Conservation (phyloP, 2,329 filamentous ascomycete species). For the Diplodia scrobiculata region DNA sequence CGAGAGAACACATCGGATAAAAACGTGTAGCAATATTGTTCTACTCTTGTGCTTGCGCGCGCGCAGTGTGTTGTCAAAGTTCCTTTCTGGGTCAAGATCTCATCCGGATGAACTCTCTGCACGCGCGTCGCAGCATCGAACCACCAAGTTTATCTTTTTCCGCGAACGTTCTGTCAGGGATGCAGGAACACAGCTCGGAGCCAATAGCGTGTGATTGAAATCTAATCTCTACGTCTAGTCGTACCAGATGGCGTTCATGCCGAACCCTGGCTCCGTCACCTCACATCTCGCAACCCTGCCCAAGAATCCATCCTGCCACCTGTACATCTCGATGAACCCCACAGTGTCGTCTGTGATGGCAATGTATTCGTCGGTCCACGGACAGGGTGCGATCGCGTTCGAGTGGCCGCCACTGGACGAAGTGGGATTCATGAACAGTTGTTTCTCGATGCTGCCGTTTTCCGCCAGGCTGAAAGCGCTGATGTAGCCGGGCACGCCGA, state of each 20-base stretch:
- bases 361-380: constrained; percentile 86
- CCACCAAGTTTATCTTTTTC: constrained; percentile 2
- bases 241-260: constrained; percentile 97
- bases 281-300: constrained; percentile 74
- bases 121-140: neutral
- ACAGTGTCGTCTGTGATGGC: constrained; percentile 86
- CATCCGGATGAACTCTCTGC: constrained; percentile 22
- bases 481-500: constrained; percentile 77
- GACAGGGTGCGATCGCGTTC: constrained; percentile 81
- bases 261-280: constrained; percentile 84
- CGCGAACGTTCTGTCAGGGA: neutral
- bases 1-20: neutral
- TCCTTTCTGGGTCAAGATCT: constrained; percentile 2
- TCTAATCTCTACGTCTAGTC: constrained; percentile 54
- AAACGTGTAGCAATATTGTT: too few species aligned
- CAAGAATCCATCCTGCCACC: constrained; percentile 80
- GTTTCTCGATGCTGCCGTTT: constrained; percentile 71
- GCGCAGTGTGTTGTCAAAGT: neutral
- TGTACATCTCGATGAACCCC: constrained; percentile 83
- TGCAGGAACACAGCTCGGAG: neutral
- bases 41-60: neutral
- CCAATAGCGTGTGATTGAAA: neutral
- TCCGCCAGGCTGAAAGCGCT: constrained; percentile 73
- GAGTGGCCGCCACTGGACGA: constrained; percentile 85
- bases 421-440: constrained; percentile 80